Percentiles rank a stretch among this genome's conserved stretches.
Conservation (phyloP, 495 filamentous ascomycete genomes). For the Bathelium albidoporum region DNA sequence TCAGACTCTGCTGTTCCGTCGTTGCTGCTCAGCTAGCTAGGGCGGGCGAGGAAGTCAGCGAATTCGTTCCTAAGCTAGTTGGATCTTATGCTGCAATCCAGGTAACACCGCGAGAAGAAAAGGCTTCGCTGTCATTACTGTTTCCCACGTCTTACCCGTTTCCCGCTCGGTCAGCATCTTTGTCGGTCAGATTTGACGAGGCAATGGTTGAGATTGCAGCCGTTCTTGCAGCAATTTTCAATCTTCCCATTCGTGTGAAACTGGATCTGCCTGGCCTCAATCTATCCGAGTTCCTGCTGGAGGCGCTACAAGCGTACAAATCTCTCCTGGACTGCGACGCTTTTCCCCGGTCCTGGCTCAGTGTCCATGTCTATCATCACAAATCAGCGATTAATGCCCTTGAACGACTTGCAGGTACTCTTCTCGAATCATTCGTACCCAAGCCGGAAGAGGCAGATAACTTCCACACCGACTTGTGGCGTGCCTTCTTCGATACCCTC, state of each 20-base stretch:
- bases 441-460: slow-evolving; percentile 83
- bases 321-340: slow-evolving; percentile 83
- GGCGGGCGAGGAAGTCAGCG: slow-evolving; percentile 68
- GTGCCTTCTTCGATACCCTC: slow-evolving; percentile 78
- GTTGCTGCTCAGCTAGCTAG: slow-evolving; percentile 71
- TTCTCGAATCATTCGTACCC: slow-evolving; percentile 71
- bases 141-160: slow-evolving; percentile 91
- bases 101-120: slow-evolving; percentile 49
- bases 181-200: slow-evolving; percentile 66
- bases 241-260: slow-evolving; percentile 55
- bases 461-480: slow-evolving; percentile 92
- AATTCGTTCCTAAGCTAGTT: slow-evolving; percentile 83
- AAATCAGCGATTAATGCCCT: slow-evolving; percentile 79
- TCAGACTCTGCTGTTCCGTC: slow-evolving; percentile 83
- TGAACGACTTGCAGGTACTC: slow-evolving; percentile 67
- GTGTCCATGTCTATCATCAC: slow-evolving; percentile 89
- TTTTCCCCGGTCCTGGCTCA: slow-evolving; percentile 84
- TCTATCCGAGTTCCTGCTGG: slow-evolving; percentile 60
- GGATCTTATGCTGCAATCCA: slow-evolving; percentile 77
- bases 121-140: slow-evolving; percentile 66
- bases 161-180: slow-evolving; percentile 56
- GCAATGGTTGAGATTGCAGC: slow-evolving; percentile 81
- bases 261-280: slow-evolving; percentile 65
- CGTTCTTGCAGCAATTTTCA: slow-evolving; percentile 70
- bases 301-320: slow-evolving; percentile 70